These are phyloP conservation scores for Candida sp. DNA, from an alignment of 1,139 yeast genomes.

Conservation along the genomic window DNA sequence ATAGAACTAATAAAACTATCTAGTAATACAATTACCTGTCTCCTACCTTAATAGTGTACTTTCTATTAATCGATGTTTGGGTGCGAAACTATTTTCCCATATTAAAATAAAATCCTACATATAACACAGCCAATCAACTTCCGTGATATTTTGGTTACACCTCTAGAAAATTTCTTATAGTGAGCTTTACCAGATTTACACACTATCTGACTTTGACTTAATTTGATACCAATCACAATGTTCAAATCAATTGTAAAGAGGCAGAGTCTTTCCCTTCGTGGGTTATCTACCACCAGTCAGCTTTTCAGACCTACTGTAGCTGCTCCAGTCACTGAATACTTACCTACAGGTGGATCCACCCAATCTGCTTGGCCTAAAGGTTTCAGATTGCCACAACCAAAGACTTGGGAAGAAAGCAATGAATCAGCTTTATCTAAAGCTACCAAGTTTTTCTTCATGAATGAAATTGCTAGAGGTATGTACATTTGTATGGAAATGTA, in stretches of 20 bases:
- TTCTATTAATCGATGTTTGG: too few relatives aligned
- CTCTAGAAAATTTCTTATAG: not conserved
- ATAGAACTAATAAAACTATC: too few relatives aligned
- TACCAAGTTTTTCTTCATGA: constrained; percentile 74
- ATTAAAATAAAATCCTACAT: not conserved
- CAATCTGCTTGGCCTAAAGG: constrained; percentile 62
- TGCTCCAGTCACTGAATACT: constrained; percentile 24
- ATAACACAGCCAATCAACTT: not conserved
- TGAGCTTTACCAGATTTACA: not conserved
- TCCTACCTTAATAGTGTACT: too few relatives aligned
- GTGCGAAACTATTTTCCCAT: too few relatives aligned
- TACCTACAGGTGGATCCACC: constrained; percentile 44
- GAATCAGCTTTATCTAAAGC: constrained; percentile 84
- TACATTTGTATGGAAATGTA: constrained; percentile 85
- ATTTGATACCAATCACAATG: too few relatives aligned
- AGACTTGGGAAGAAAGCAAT: constrained; percentile 76
- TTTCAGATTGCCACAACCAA: constrained; percentile 70
- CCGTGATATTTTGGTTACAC: constrained; percentile 1
- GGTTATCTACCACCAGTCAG: constrained; percentile 12
- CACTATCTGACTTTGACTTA: too few relatives aligned
- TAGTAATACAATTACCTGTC: too few relatives aligned
- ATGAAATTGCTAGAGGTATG: constrained; percentile 91
- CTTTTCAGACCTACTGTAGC: constrained; percentile 35
- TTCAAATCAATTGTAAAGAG: constrained; percentile 1
- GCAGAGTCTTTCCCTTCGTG: constrained; percentile 2